These are phyloP conservation scores for Seiridium unicorne DNA, from an alignment of 2,329 filamentous ascomycete species.

Conservation along the genomic window DNA sequence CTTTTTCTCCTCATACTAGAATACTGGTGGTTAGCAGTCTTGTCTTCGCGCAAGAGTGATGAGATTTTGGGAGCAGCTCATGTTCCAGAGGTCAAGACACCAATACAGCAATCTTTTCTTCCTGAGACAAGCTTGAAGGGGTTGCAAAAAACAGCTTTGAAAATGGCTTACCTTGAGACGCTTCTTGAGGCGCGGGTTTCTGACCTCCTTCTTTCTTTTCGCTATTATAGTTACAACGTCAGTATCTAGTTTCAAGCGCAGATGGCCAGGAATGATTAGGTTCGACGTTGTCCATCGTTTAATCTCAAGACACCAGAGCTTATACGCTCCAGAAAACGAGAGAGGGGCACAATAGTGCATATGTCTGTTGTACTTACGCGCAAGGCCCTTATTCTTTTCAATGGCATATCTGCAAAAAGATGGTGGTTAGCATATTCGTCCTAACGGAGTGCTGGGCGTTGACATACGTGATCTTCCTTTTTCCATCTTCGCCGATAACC, in stretches of 20 bases:
- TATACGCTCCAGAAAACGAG: too few species aligned
- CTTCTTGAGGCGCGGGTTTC: constrained; percentile 1
- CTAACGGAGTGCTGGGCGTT: neutral
- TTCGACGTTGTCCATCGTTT: too few species aligned
- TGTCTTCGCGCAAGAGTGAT: neutral
- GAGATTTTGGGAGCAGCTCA: neutral
- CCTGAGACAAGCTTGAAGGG: neutral
- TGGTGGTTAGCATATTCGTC: neutral
- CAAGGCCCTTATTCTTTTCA: constrained; percentile 4
- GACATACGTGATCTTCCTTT: constrained; percentile 72
- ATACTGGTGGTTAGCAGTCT: neutral
- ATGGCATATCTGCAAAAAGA: neutral
- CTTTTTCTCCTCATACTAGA: constrained; percentile 82
- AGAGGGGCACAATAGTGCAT: neutral
- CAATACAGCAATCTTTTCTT: too few species aligned
- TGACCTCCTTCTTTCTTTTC: constrained; percentile 3
- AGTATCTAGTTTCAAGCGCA: neutral
- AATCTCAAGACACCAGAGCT: too few species aligned
- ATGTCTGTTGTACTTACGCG: neutral
- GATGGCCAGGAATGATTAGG: too few species aligned
- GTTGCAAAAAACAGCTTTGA: neutral
- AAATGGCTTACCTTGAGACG: neutral
- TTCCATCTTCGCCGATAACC: constrained; percentile 76
- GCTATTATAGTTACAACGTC: neutral
- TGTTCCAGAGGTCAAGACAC: neutral